Percentiles rank a stretch among this genome's conserved stretches.
phyloP scores from a whole-genome alignment of 2,329 filamentous ascomycete genomes.

The Xylariaceae sp. region DNA sequence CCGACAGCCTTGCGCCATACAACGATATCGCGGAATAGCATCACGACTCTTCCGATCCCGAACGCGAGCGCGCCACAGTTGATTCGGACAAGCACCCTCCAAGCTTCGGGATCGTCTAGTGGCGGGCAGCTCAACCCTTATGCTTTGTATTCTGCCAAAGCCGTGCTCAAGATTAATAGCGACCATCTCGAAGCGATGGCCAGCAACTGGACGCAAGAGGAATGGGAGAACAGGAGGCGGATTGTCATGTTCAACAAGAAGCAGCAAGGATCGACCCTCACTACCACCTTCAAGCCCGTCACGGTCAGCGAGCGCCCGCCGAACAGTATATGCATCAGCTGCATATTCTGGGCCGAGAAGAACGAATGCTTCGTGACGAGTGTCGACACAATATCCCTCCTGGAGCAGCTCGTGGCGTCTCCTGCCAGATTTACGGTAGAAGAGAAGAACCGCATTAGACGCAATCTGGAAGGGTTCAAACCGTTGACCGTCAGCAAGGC shows the following conservation, averaged over 20 bases:
- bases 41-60: conserved; percentile 47
- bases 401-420: conserved; percentile 79
- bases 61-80: conserved; percentile 43
- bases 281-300: conserved; percentile 74
- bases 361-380: conserved; percentile 90
- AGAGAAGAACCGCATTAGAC: conserved; percentile 95
- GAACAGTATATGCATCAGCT: conserved; percentile 91
- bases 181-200: conserved; percentile 81
- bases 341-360: conserved; percentile 95
- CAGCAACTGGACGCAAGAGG: conserved; percentile 76
- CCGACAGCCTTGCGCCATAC: conserved; percentile 38
- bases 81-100: conserved; percentile 53
- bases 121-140: conserved; percentile 67
- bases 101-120: conserved; percentile 30
- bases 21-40: conserved; percentile 39
- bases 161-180: conserved; percentile 76
- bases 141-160: conserved; percentile 78
- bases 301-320: conserved; percentile 72
- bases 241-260: conserved; percentile 85
- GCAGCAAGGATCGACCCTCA: conserved; percentile 78
- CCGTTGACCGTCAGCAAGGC: conserved; percentile 91
- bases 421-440: conserved; percentile 84
- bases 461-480: conserved; percentile 91
- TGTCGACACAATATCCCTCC: conserved; percentile 92
- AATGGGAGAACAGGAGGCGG: conserved; percentile 72